These are phyloP conservation scores for Globisporangium cylindrosporum DNA, from an alignment of 352 stramenopile species.

Conservation along the genomic window DNA sequence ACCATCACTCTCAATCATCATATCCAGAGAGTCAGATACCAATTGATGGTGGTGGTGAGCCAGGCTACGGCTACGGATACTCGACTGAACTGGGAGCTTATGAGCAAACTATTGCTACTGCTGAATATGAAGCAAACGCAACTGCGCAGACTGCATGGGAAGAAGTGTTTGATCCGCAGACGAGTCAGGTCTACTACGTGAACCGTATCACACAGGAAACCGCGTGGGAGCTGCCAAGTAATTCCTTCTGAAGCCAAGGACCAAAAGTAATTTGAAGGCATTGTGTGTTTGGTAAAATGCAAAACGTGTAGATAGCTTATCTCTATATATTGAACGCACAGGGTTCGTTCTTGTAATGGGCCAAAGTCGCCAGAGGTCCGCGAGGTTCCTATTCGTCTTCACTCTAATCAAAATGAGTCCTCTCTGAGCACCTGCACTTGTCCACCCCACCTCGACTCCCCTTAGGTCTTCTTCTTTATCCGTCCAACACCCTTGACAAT, in stretches of 20 bases:
- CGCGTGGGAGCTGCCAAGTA: conserved; percentile 37
- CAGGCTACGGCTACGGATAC: background rate
- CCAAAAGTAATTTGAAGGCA: background rate
- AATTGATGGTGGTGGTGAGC: background rate
- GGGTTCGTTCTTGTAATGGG: background rate
- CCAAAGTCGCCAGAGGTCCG: too few species aligned
- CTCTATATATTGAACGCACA: conserved; percentile 24
- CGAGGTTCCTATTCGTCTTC: background rate
- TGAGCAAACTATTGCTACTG: background rate
- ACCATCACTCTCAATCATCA: conserved; percentile 5
- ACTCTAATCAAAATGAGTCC: background rate
- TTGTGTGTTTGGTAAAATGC: background rate
- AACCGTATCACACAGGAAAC: conserved; percentile 63
- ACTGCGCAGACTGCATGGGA: conserved; percentile 33
- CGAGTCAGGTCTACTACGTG: conserved; percentile 56
- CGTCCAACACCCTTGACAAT: background rate
- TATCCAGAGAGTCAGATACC: background rate
- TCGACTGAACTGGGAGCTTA: background rate
- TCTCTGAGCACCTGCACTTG: background rate
- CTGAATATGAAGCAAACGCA: background rate
- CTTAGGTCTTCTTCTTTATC: background rate
- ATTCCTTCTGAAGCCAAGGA: background rate
- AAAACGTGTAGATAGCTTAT: conserved; percentile 17
- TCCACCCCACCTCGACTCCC: background rate
- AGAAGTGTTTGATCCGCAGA: conserved; percentile 61